phyloP scores from a whole-genome alignment of 78 protist genomes.

The Pirum gemmata region DNA sequence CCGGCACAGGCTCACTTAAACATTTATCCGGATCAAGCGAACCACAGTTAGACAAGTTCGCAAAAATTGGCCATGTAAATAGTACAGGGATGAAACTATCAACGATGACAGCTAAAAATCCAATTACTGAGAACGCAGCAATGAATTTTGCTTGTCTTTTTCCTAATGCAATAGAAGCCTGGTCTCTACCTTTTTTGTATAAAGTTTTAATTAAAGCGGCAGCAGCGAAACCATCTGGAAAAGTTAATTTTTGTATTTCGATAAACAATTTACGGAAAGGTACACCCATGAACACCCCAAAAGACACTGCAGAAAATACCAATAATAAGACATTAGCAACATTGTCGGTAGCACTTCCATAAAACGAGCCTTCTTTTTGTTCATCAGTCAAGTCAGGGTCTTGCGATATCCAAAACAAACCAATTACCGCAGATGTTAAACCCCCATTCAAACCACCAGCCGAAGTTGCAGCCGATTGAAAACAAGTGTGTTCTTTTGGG shows the following conservation, averaged over 20 bases:
- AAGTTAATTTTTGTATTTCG: conserved; percentile 17
- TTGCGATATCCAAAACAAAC: conserved; percentile 27
- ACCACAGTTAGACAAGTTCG: conserved; percentile 2
- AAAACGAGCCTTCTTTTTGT: neutral
- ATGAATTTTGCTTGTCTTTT: neutral
- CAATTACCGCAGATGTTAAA: conserved; percentile 36
- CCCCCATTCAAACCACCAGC: conserved; percentile 49
- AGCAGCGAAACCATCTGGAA: conserved; percentile 42
- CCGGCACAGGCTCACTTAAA: neutral
- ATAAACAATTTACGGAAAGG: conserved; percentile 8
- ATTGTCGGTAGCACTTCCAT: neutral
- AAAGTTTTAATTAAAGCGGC: conserved; percentile 34
- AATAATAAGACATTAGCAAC: neutral
- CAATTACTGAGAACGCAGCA: neutral
- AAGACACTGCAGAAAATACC: conserved; percentile 30
- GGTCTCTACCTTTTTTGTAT: neutral
- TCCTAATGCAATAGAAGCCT: neutral
- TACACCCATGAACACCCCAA: conserved; percentile 37
- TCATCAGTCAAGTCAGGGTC: neutral
- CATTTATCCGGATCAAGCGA: neutral
- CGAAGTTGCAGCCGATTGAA: conserved; percentile 30
- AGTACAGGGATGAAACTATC: conserved; percentile 26
- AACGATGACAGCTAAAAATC: neutral
- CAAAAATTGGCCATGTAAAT: conserved; percentile 25
- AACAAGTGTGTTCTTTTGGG: conserved; percentile 32